Evolutionary conservation across 192 early-diverging fungal genomes (phyloP).

Genomic region (Mortierella antarctica): DNA sequence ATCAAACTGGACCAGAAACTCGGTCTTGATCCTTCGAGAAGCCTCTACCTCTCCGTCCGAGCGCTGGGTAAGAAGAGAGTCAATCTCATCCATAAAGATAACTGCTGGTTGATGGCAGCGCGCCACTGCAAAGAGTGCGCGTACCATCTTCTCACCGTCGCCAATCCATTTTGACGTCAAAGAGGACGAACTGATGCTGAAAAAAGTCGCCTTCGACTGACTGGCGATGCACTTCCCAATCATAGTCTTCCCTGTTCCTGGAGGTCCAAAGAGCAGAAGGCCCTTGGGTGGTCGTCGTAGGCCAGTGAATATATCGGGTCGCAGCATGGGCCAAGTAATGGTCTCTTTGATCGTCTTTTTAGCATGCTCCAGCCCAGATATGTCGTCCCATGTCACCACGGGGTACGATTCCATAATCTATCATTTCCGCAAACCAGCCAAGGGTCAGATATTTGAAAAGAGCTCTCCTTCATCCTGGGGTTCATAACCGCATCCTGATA

Average conservation of each 20-base stretch:
- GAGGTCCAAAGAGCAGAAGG: conserved; percentile 89
- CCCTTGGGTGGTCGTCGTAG: conserved; percentile 85
- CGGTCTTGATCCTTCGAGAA: conserved; percentile 91
- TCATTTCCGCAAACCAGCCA: neutral
- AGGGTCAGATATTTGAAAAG: neutral
- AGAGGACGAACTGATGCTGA: conserved; percentile 90
- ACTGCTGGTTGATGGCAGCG: conserved; percentile 87
- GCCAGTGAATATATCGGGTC: conserved; percentile 86
- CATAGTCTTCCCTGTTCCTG: conserved; percentile 89
- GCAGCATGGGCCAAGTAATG: conserved; percentile 83
- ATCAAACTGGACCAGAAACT: conserved; percentile 90
- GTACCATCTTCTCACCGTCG: conserved; percentile 95
- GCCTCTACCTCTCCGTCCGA: conserved; percentile 92
- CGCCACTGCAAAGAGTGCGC: conserved; percentile 92
- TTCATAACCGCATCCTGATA: neutral
- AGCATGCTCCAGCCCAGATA: conserved; percentile 86
- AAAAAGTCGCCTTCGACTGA: conserved; percentile 90
- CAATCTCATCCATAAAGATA: conserved; percentile 96
- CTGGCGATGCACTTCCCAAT: conserved; percentile 90
- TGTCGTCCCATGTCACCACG: conserved; percentile 83
- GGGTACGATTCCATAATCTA: conserved; percentile 73
- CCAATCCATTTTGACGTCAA: conserved; percentile 96
- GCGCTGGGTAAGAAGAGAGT: conserved; percentile 88
- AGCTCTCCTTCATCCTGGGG: neutral
- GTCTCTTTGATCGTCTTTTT: conserved; percentile 83